These are phyloP conservation scores for Lactifluus hygrophoroides DNA, from an alignment of 768 basidiomycete genomes.

Conservation along the genomic window DNA sequence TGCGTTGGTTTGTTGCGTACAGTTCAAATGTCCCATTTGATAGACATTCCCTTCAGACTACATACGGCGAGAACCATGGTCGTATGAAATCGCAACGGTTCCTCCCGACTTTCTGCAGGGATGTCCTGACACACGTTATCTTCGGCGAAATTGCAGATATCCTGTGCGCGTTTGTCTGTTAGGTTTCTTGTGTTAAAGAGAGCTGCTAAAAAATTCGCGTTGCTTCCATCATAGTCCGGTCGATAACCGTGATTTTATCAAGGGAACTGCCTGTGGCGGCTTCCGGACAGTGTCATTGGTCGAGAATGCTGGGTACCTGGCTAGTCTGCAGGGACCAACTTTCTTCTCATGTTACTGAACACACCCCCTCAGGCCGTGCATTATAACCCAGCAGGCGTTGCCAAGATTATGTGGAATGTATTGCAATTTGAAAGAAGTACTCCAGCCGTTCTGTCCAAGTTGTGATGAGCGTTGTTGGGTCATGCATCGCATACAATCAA, in stretches of 20 bases:
- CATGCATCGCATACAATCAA: no score
- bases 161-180: background rate
- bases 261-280: background rate
- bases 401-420: background rate
- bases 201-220: no score
- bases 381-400: slow-evolving; percentile 12
- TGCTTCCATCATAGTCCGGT: background rate
- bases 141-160: slow-evolving; percentile 14
- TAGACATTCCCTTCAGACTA: background rate
- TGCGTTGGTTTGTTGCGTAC: background rate
- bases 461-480: no score
- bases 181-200: no score
- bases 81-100: background rate
- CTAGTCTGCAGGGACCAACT: background rate
- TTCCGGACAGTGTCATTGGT: slow-evolving; percentile 10
- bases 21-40: background rate
- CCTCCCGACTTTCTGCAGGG: slow-evolving; percentile 14
- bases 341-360: background rate
- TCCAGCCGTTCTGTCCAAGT: background rate
- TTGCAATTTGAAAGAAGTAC: background rate
- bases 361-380: slow-evolving; percentile 1
- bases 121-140: slow-evolving; percentile 16
- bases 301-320: slow-evolving; percentile 15
- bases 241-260: slow-evolving; percentile 2
- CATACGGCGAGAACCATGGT: slow-evolving; percentile 4